Conservation (phyloP, 2,329 filamentous ascomycete genomes). For the Trichoderma harzianum region DNA sequence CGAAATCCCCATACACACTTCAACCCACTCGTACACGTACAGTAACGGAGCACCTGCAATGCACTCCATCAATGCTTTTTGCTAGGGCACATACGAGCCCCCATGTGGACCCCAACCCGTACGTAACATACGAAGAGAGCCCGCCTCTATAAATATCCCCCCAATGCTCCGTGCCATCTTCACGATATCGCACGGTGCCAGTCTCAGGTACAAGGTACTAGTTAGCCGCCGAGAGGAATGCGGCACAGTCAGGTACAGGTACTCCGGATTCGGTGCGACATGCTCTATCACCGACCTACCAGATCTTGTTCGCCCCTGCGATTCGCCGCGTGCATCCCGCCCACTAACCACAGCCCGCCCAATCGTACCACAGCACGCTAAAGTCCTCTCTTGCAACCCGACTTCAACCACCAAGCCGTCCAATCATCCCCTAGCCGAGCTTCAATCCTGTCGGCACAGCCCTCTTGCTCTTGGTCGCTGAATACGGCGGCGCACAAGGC, state of each 20-base stretch:
- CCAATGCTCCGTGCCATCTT: background rate
- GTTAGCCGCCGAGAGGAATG: background rate
- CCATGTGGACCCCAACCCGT: background rate
- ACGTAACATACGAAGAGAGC: background rate
- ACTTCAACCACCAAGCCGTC: slow-evolving; percentile 25
- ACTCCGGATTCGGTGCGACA: background rate
- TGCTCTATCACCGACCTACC: background rate
- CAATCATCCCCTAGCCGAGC: slow-evolving; percentile 20
- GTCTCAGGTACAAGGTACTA: background rate
- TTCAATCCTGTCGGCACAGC: background rate
- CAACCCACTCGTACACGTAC: background rate
- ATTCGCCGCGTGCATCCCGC: slow-evolving; percentile 12
- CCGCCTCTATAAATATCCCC: background rate
- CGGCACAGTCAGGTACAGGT: background rate
- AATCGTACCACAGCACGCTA: slow-evolving; percentile 35
- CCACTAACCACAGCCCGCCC: slow-evolving; percentile 21
- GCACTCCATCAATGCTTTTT: background rate
- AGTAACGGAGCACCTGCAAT: background rate
- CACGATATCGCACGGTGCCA: background rate
- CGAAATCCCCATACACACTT: background rate
- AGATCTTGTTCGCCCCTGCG: slow-evolving; percentile 8
- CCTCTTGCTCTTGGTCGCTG: background rate
- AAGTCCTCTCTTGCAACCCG: slow-evolving; percentile 22
- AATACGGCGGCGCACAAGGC: slow-evolving; percentile 9
- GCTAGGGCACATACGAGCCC: background rate